Conservation (phyloP, 2,329 filamentous ascomycete species). For the Diaporthe vexans region DNA sequence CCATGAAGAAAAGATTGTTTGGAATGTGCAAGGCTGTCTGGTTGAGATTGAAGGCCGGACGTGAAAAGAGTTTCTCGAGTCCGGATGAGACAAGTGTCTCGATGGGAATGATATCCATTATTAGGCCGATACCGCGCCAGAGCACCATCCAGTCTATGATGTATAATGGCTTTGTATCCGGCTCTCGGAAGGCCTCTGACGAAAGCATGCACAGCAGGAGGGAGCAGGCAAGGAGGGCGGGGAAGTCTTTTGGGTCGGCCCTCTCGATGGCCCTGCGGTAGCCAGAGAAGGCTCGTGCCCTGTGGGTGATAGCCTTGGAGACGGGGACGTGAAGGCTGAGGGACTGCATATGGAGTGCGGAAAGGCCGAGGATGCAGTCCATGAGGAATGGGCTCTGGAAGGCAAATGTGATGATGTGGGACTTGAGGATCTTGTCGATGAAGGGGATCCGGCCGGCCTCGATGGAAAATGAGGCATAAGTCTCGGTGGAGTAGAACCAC, state of each 20-base stretch:
- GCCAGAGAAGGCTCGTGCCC: conserved; percentile 63
- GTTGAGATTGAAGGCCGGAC: conserved; percentile 63
- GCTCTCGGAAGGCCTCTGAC: conserved; percentile 65
- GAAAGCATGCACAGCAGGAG: conserved; percentile 66
- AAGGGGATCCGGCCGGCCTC: conserved; percentile 51
- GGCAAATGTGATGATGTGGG: conserved; percentile 63
- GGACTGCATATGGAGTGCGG: conserved; percentile 63
- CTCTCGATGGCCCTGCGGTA: conserved; percentile 66
- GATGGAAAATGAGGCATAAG: conserved; percentile 61
- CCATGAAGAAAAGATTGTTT: conserved; percentile 63
- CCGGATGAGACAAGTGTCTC: conserved; percentile 56
- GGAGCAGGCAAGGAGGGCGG: conserved; percentile 66
- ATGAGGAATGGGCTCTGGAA: conserved; percentile 68
- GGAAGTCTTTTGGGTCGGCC: conserved; percentile 60
- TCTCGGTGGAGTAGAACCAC: conserved; percentile 67
- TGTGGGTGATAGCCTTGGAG: conserved; percentile 59
- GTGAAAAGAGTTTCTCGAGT: conserved; percentile 61
- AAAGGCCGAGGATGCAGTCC: conserved; percentile 66
- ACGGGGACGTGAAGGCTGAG: conserved; percentile 49
- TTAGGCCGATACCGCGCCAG: conserved; percentile 67
- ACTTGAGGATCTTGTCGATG: conserved; percentile 60
- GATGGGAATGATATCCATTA: conserved; percentile 57
- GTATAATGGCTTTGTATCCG: conserved; percentile 59
- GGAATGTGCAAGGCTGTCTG: conserved; percentile 59
- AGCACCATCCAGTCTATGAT: conserved; percentile 70